Conservation (phyloP, 805 yeast species). For the Kluyveromyces nonfermentans region DNA sequence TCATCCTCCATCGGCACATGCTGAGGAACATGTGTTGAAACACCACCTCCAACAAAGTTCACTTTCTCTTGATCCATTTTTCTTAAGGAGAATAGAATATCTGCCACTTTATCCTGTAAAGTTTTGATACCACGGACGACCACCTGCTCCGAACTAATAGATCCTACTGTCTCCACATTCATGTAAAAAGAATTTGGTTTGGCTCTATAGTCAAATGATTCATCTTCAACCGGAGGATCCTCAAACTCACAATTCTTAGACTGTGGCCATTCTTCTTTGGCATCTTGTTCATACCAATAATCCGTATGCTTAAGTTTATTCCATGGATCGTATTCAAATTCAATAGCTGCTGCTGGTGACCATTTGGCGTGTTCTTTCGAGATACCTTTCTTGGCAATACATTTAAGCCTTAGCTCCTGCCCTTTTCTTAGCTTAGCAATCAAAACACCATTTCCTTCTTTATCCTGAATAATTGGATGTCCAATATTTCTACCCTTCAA, state of each 20-base stretch:
- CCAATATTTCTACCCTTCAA: conserved; percentile 47
- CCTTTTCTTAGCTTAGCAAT: conserved; percentile 86
- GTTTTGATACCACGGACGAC: conserved; percentile 77
- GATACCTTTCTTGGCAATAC: conserved; percentile 96
- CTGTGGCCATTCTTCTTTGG: conserved; percentile 88
- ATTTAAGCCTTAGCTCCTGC: conserved; percentile 80
- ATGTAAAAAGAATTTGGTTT: conserved; percentile 74
- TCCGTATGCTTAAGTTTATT: conserved; percentile 93
- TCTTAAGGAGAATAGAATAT: conserved; percentile 64
- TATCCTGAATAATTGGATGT: conserved; percentile 75
- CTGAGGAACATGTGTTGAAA: conserved; percentile 31
- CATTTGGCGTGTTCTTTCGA: conserved; percentile 98
- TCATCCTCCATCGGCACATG: conserved; percentile 24
- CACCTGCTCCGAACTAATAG: conserved; percentile 81
- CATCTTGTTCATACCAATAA: conserved; percentile 89
- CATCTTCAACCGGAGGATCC: conserved; percentile 86
- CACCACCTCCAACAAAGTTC: conserved; percentile 33
- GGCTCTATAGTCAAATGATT: conserved; percentile 75
- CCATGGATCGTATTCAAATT: conserved; percentile 99
- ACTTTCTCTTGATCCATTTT: conserved; percentile 34
- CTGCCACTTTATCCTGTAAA: conserved; percentile 83
- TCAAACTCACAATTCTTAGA: conserved; percentile 88
- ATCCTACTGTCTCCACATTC: conserved; percentile 89
- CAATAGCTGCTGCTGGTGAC: conserved; percentile 94
- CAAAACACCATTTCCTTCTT: conserved; percentile 72